A percentile compares a stretch with the other conserved stretches of the same genome.
Conservation (phyloP, 2,329 filamentous ascomycete genomes). For the Botrytis tulipae region DNA sequence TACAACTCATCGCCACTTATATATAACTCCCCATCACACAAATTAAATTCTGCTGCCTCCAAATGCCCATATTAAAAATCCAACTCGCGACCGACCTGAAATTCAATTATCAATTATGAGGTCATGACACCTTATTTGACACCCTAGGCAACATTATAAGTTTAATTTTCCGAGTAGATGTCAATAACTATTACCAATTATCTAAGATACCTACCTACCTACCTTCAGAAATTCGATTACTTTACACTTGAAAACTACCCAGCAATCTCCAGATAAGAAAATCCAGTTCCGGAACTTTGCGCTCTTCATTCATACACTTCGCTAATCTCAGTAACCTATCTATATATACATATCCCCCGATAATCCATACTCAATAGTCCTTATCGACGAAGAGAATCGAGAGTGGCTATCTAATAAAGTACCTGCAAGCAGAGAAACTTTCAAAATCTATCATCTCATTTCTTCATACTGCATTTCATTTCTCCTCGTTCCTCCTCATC, state of each 20-base stretch:
- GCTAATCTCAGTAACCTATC: not conserved
- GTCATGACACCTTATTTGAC: not conserved
- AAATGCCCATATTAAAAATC: not conserved
- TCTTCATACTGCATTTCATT: no score
- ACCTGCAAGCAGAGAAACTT: not conserved
- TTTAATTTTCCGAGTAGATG: not conserved
- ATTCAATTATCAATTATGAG: not conserved
- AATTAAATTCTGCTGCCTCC: not conserved
- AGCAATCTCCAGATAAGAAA: not conserved
- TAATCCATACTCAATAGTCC: not conserved
- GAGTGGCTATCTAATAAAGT: no score
- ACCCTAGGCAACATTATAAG: not conserved
- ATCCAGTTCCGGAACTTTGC: not conserved
- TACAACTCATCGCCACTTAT: not conserved
- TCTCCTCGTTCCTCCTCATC: no score
- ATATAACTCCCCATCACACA: not conserved
- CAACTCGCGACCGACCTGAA: not conserved
- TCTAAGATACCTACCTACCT: no score
- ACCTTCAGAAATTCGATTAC: no score
- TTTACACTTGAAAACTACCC: not conserved
- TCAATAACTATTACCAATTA: not conserved
- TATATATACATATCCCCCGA: accelerated
- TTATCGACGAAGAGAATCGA: accelerated
- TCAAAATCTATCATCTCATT: not conserved
- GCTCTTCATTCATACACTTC: not conserved